Conservation (phyloP, 805 yeast genomes). For the Saccharomycopsis selenospora region DNA sequence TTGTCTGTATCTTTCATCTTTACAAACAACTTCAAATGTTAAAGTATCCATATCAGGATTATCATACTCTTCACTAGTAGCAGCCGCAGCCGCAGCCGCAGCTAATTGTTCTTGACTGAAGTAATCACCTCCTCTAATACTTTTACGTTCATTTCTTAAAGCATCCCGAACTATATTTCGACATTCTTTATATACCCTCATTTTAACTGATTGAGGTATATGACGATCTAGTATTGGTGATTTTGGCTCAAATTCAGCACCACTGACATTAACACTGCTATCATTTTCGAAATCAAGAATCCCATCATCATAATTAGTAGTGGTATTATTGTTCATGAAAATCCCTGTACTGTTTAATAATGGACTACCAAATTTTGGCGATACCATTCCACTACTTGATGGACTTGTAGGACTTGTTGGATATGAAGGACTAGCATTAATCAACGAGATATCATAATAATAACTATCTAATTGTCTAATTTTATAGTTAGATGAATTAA, state of each 20-base stretch:
- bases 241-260: too few species aligned
- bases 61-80: background rate
- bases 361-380: background rate
- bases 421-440: background rate
- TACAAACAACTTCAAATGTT: background rate
- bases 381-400: background rate
- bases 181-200: conserved; percentile 1
- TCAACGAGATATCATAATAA: background rate
- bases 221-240: background rate
- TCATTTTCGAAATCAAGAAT: background rate
- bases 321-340: background rate
- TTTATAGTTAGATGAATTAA: background rate
- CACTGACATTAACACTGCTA: background rate
- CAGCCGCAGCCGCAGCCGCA: background rate
- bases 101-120: background rate
- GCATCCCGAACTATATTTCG: conserved; percentile 1
- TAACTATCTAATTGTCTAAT: background rate
- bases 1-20: conserved; percentile 1
- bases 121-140: background rate
- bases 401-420: background rate
- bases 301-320: background rate
- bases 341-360: background rate
- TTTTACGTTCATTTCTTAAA: background rate
- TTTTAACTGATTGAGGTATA: background rate
- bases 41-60: conserved; percentile 1